Conservation (phyloP, 495 filamentous ascomycete species). For the Pyronema domesticum region DNA sequence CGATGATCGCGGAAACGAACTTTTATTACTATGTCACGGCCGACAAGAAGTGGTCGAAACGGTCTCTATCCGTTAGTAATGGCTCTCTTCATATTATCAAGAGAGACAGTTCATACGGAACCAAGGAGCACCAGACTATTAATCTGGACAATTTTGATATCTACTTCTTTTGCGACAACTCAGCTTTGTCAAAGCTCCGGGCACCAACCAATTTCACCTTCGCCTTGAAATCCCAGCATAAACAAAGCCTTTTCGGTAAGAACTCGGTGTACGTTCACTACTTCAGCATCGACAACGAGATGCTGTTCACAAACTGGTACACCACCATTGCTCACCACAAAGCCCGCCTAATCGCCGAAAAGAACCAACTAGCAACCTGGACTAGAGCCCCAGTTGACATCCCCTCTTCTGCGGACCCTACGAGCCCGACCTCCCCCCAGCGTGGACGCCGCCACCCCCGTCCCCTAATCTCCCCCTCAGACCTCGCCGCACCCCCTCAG, state of each 20-base stretch:
- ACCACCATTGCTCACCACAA: conserved; percentile 70
- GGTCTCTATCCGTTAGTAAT: conserved; percentile 54
- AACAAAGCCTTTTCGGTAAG: conserved; percentile 63
- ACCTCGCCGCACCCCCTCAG: conserved; percentile 16
- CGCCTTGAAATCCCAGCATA: conserved; percentile 86
- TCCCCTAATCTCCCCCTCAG: conserved; percentile 22
- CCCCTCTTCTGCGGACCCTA: neutral
- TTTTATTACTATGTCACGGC: conserved; percentile 66
- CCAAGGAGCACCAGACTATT: conserved; percentile 53
- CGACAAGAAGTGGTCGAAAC: conserved; percentile 72
- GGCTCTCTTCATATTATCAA: conserved; percentile 65
- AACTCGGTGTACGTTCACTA: conserved; percentile 80
- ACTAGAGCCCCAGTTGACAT: conserved; percentile 7
- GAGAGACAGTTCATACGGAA: conserved; percentile 39
- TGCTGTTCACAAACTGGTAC: conserved; percentile 49
- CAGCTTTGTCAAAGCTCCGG: conserved; percentile 44
- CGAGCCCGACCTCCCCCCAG: conserved; percentile 7
- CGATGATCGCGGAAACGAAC: conserved; percentile 44
- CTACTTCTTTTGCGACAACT: conserved; percentile 52
- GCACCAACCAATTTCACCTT: conserved; percentile 67
- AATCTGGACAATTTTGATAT: conserved; percentile 90
- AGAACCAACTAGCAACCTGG: conserved; percentile 25
- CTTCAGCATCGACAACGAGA: conserved; percentile 59
- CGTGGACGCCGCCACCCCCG: conserved; percentile 16
- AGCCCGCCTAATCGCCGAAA: conserved; percentile 47